phyloP scores from a whole-genome alignment of 768 basidiomycete species.

The Auriscalpium microsporum region DNA sequence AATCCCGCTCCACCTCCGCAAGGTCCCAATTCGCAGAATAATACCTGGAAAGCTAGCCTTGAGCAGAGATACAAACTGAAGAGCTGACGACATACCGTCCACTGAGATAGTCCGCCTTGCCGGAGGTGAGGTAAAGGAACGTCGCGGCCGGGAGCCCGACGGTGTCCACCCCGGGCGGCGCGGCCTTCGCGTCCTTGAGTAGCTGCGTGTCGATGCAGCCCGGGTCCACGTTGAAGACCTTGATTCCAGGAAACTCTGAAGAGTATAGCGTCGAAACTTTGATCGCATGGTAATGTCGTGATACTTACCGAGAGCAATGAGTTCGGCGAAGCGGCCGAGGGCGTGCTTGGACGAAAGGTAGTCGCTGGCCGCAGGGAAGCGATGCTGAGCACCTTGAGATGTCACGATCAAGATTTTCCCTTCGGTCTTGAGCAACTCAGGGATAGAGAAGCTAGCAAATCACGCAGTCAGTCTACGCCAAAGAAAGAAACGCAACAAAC shows the following conservation, averaged over 20 bases:
- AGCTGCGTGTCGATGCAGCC: background rate
- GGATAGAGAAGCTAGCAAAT: background rate
- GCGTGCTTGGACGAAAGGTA: conserved; percentile 3
- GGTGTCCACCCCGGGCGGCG: conserved; percentile 6
- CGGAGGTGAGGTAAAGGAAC: conserved; percentile 15
- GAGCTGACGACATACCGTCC: background rate
- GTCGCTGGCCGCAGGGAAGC: background rate
- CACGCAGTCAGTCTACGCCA: background rate
- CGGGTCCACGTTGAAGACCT: conserved; percentile 5
- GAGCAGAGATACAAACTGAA: too few relatives aligned
- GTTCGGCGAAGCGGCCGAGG: conserved; percentile 3
- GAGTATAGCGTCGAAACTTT: background rate
- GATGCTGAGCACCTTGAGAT: background rate
- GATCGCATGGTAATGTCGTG: background rate
- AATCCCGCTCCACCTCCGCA: background rate
- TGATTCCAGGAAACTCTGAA: conserved; percentile 5
- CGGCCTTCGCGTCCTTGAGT: background rate
- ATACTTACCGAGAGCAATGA: conserved; percentile 1
- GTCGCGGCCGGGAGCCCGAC: conserved; percentile 16
- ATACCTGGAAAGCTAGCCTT: too few relatives aligned
- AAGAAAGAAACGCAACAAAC: background rate
- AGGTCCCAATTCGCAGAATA: conserved; percentile 4
- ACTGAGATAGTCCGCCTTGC: conserved; percentile 15
- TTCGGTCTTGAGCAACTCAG: background rate
- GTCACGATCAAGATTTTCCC: conserved; percentile 2